These are phyloP conservation scores for Pulveroboletus frians DNA, from an alignment of 768 basidiomycete genomes.

Conservation along the genomic window DNA sequence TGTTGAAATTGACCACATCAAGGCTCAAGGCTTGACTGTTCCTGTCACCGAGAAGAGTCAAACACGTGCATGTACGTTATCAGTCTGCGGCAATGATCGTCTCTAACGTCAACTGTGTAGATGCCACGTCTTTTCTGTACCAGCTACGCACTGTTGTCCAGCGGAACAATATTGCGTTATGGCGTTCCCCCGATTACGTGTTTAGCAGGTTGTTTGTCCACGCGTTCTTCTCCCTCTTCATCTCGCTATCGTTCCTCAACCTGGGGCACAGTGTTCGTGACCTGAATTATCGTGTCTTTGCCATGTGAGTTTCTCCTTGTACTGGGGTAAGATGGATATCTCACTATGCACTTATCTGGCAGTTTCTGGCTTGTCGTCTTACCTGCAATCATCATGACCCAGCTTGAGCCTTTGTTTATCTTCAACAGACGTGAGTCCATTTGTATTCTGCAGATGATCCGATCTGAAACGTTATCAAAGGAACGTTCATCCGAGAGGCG, in stretches of 20 bases:
- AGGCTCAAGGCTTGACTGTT: constrained; percentile 40
- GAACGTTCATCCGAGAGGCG: constrained; percentile 50
- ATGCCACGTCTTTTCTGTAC: constrained; percentile 71
- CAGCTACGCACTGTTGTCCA: constrained; percentile 65
- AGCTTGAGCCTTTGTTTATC: constrained; percentile 73
- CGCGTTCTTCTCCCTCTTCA: constrained; percentile 60
- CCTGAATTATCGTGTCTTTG: constrained; percentile 77
- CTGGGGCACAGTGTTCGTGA: constrained; percentile 60
- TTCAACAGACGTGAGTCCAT: constrained; percentile 47
- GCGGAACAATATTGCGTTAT: constrained; percentile 67
- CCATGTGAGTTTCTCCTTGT: constrained; percentile 45
- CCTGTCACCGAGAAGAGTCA: constrained; percentile 37
- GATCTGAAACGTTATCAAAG: constrained; percentile 16
- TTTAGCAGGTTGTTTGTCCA: constrained; percentile 79
- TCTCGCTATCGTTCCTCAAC: constrained; percentile 77
- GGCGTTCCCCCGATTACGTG: constrained; percentile 82
- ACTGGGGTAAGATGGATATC: neutral
- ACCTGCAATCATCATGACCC: constrained; percentile 73
- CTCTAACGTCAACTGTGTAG: constrained; percentile 29
- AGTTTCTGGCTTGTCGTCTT: constrained; percentile 66
- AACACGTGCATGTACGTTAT: constrained; percentile 44
- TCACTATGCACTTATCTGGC: neutral
- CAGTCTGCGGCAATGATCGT: neutral
- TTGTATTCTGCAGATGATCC: constrained; percentile 16
- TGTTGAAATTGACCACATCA: constrained; percentile 44